A percentile compares a stretch with the other conserved stretches of the same genome.
These are phyloP conservation scores for Hydnomerulius pinastri DNA, from an alignment of 768 basidiomycete genomes.

Conservation along the genomic window DNA sequence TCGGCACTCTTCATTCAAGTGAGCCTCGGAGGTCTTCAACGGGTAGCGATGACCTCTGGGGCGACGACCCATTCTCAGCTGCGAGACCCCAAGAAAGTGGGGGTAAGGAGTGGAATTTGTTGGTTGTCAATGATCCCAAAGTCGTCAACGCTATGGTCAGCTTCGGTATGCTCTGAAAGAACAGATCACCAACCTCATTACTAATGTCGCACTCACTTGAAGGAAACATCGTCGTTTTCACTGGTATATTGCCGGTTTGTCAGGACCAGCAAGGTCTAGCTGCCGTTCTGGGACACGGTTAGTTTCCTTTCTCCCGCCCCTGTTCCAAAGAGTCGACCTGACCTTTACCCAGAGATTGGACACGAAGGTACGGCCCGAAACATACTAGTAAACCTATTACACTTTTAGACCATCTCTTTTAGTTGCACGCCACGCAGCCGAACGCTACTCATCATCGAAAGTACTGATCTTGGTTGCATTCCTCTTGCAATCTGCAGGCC, in stretches of 20 bases:
- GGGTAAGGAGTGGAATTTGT: constrained; percentile 59
- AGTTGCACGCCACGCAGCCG: constrained; percentile 61
- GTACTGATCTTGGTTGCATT: constrained; percentile 43
- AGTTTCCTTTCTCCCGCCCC: neutral
- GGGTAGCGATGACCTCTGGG: constrained; percentile 23
- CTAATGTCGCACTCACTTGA: no score
- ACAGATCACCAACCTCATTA: no score
- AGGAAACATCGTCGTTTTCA: constrained; percentile 85
- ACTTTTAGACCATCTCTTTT: constrained; percentile 24
- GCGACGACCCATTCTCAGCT: constrained; percentile 19
- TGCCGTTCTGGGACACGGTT: constrained; percentile 83
- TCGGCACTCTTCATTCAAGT: constrained; percentile 54
- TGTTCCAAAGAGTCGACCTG: neutral
- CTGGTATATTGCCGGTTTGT: constrained; percentile 81
- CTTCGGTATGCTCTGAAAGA: constrained; percentile 65
- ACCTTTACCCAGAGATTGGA: constrained; percentile 63
- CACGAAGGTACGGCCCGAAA: constrained; percentile 63
- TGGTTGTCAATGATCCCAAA: constrained; percentile 74
- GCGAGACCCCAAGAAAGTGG: constrained; percentile 14
- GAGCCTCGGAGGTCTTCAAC: constrained; percentile 2
- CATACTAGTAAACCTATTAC: neutral
- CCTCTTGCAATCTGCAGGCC: constrained; percentile 48
- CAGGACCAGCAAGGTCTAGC: constrained; percentile 81
- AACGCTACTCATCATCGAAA: constrained; percentile 43
- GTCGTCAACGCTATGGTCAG: constrained; percentile 78